Evolutionary conservation across 176 grass and related monocot genomes (phyloP).

Genomic region (Zoysia pacifica): DNA sequence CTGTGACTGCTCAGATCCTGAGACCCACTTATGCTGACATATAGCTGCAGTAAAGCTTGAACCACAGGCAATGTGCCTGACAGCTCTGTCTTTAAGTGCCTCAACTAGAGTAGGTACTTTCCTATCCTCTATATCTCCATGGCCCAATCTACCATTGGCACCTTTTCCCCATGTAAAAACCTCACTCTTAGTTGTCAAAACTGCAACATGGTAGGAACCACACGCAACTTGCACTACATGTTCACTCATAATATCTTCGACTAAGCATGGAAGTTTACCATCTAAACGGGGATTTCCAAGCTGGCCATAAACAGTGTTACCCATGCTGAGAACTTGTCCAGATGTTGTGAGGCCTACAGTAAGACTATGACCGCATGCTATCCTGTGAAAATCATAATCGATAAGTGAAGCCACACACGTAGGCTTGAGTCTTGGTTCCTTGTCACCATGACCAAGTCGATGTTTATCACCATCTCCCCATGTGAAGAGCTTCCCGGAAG

Average conservation of each 20-base stretch:
- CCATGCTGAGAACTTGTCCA: conserved; percentile 88
- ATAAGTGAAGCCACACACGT: conserved; percentile 95
- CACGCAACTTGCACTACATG: conserved; percentile 75
- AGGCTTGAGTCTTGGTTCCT: conserved; percentile 85
- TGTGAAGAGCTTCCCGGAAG: conserved; percentile 90
- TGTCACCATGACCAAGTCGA: conserved; percentile 95
- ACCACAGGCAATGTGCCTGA: conserved; percentile 86
- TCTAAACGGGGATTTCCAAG: conserved; percentile 90
- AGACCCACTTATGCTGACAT: conserved; percentile 88
- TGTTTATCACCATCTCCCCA: conserved; percentile 99
- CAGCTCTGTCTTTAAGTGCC: conserved; percentile 74
- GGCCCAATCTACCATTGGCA: conserved; percentile 89
- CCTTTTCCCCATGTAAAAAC: conserved; percentile 99
- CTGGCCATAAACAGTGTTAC: conserved; percentile 93
- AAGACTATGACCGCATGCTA: conserved; percentile 91
- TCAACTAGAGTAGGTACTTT: conserved; percentile 90
- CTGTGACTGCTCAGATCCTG: conserved; percentile 73
- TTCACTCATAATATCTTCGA: conserved; percentile 75
- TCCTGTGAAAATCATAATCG: conserved; percentile 79
- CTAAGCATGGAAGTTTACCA: conserved; percentile 80
- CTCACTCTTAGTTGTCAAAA: conserved; percentile 79
- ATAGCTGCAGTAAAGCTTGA: conserved; percentile 89
- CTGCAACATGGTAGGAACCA: conserved; percentile 97
- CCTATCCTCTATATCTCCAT: conserved; percentile 86
- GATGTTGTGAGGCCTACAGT: conserved; percentile 86